phyloP scores from a whole-genome alignment of 495 filamentous ascomycete genomes.

The Talaromyces liani region DNA sequence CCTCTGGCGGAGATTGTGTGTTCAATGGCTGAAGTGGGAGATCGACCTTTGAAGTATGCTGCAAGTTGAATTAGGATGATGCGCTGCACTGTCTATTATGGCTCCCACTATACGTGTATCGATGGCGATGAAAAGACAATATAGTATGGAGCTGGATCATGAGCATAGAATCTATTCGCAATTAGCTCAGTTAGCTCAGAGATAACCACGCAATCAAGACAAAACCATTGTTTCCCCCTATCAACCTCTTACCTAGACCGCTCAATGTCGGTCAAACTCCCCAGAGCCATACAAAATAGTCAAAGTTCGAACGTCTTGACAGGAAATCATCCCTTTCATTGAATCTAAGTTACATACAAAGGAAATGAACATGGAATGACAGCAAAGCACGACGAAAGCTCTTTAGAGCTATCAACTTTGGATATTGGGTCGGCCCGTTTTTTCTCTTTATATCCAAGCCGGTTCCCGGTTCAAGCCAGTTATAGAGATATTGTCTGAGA shows the following conservation, averaged over 20 bases:
- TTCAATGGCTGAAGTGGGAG: slow-evolving; percentile 42
- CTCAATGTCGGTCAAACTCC: background rate
- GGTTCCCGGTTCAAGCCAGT: background rate
- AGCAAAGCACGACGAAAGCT: background rate
- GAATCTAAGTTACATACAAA: slow-evolving; percentile 12
- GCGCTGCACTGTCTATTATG: background rate
- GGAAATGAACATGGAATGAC: slow-evolving; percentile 6
- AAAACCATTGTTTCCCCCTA: background rate
- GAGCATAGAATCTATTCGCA: background rate
- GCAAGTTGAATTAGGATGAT: background rate
- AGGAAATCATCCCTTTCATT: slow-evolving; percentile 5
- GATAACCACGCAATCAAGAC: background rate
- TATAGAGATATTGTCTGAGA: slow-evolving; percentile 7
- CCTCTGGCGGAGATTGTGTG: slow-evolving; percentile 41
- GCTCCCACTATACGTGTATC: background rate
- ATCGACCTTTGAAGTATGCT: slow-evolving; percentile 36
- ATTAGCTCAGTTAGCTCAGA: background rate
- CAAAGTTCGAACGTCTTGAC: background rate
- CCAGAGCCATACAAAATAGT: background rate
- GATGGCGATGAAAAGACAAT: background rate
- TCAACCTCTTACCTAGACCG: background rate
- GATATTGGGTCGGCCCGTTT: background rate
- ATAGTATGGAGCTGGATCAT: background rate
- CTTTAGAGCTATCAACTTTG: background rate
- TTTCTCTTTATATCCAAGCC: background rate